These are phyloP conservation scores for Gryganskiella cystojenkinii DNA, from an alignment of 192 early-diverging fungal species.

Conservation along the genomic window DNA sequence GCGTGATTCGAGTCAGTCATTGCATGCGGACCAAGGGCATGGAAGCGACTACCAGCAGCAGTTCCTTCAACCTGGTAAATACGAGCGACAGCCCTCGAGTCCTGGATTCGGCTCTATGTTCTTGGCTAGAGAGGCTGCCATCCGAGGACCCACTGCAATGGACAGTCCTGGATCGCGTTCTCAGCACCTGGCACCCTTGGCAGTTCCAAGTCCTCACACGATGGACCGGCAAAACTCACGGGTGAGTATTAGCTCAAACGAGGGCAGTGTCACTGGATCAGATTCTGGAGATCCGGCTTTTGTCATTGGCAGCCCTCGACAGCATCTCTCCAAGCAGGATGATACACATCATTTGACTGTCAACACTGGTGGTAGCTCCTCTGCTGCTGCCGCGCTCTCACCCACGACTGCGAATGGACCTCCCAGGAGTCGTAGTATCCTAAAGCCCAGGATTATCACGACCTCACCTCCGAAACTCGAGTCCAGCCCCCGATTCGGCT, in stretches of 20 bases:
- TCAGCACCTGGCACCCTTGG: slow-evolving; percentile 4
- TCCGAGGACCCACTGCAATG: slow-evolving; percentile 1
- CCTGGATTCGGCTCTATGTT: slow-evolving; percentile 53
- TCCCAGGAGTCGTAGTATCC: slow-evolving; percentile 31
- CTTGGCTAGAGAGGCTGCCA: slow-evolving; percentile 34
- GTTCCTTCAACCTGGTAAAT: slow-evolving; percentile 30
- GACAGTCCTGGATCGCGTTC: slow-evolving; percentile 13
- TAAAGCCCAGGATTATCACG: slow-evolving; percentile 40
- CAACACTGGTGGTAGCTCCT: background rate
- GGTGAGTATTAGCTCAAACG: too few species aligned
- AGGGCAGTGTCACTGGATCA: background rate
- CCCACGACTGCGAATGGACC: background rate
- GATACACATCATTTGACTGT: background rate
- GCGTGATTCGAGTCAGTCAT: slow-evolving; percentile 14
- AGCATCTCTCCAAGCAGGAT: background rate
- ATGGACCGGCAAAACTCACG: too few species aligned
- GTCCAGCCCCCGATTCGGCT: background rate
- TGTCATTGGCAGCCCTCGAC: background rate
- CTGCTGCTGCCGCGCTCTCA: background rate
- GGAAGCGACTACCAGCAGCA: slow-evolving; percentile 18
- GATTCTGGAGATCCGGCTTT: background rate
- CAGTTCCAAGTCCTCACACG: background rate
- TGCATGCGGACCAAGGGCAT: background rate
- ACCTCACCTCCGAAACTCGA: slow-evolving; percentile 17
- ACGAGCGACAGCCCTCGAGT: slow-evolving; percentile 34